Evolutionary conservation across 768 basidiomycete species (phyloP), one percentile per base, ranked within the genome.

Genomic region (Chalciporus piperatus): DNA sequence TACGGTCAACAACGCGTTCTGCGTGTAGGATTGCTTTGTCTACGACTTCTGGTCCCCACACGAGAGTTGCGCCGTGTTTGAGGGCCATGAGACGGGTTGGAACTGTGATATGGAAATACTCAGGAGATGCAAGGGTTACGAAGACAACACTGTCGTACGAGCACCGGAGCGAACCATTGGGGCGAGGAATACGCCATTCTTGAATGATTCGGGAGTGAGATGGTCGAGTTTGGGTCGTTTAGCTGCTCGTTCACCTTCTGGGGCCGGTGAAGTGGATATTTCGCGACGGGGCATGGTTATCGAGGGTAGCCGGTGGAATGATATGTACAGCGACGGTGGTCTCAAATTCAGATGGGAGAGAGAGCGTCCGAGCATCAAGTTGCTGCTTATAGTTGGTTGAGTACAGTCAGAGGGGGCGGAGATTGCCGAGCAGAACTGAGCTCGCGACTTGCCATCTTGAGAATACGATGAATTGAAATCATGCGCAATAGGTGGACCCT

Each of bases 91-190:
- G 68, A 23, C 92, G 83, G 30, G 88, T 92, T 0, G 91, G 92
- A 22, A 95, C 92, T 95, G 64, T 8, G 45, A 30, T 20, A 32
- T 20, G 23, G 16, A 6, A 4, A 64, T 28, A 14, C 61, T 59
- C n/a, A 52, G 43, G 8, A 30, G 23, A 28, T 32, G 42, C 12
- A 8, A 20, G 23, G 17, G 23, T 2, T 22, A 25, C 5, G 19
- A 14, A 13, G 35, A 28, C n/a, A 10, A 28, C n/a, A 33, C 13
- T 35, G 38, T 80, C 88, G 62, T 70, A 93, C 91, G 70, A 57
- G 87, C 87, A 54, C 94, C 92, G 51, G 92, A 96, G 64, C 94
- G 82, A 47, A 99, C 97, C 97, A 99, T 99, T 2, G 97, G 97
- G 3, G 97, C 96, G n/a, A 99, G 80, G 63, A 97, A 87, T 27